Conservation (phyloP, 2,329 filamentous ascomycete genomes). For the Diaporthe aspalathi region DNA sequence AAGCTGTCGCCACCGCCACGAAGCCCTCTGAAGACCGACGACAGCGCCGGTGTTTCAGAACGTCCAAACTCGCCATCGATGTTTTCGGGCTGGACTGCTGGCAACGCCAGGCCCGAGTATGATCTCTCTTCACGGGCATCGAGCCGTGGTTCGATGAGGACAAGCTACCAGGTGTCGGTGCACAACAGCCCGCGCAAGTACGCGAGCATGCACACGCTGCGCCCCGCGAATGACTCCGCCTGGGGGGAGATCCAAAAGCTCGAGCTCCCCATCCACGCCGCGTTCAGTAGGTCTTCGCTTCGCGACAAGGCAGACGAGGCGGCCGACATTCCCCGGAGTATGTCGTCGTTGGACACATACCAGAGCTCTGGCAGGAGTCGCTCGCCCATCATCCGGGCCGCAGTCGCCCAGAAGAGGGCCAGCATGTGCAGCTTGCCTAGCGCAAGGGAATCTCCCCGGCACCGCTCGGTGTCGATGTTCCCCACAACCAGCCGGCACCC, state of each 20-base stretch:
- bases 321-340: slow-evolving; percentile 43
- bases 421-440: slow-evolving; percentile 42
- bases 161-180: slow-evolving; percentile 33
- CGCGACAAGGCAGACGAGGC: neutral
- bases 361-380: slow-evolving; percentile 40
- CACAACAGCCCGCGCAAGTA: slow-evolving; percentile 46
- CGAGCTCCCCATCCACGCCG: slow-evolving; percentile 11
- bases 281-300: neutral
- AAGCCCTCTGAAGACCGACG: slow-evolving; percentile 29
- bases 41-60: slow-evolving; percentile 28
- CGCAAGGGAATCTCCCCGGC: slow-evolving; percentile 24
- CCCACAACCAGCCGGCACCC: slow-evolving; percentile 23
- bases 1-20: slow-evolving; percentile 37
- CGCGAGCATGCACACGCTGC: slow-evolving; percentile 49
- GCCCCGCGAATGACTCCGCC: slow-evolving; percentile 40
- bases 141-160: slow-evolving; percentile 24
- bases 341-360: slow-evolving; percentile 50
- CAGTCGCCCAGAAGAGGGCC: slow-evolving; percentile 37
- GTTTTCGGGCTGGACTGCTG: slow-evolving; percentile 40
- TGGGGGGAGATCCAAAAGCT: slow-evolving; percentile 27
- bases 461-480: slow-evolving; percentile 35
- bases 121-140: slow-evolving; percentile 22
- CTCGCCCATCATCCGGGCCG: slow-evolving; percentile 37
- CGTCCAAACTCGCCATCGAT: slow-evolving; percentile 42
- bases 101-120: slow-evolving; percentile 22